Conservation (phyloP, 1,139 yeast species). For the Lodderomyces theae region DNA sequence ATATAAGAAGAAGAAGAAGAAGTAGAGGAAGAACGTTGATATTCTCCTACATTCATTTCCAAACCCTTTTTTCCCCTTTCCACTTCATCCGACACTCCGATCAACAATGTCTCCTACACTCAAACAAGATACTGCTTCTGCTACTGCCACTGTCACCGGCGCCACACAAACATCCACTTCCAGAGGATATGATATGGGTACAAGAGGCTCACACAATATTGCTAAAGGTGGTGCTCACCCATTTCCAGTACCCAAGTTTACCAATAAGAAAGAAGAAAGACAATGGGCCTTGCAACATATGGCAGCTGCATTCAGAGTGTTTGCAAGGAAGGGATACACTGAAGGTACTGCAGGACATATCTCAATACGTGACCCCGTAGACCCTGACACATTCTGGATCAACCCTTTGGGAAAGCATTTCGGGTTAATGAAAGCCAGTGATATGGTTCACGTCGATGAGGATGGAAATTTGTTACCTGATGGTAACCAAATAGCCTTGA, state of each 20-base stretch:
- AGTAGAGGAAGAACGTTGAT: too few species aligned
- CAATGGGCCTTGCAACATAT: constrained; percentile 67
- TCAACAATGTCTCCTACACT: background rate
- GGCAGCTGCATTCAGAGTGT: constrained; percentile 81
- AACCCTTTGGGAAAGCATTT: constrained; percentile 76
- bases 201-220: constrained; percentile 48
- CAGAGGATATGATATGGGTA: constrained; percentile 50
- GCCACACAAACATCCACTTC: constrained; percentile 22
- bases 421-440: constrained; percentile 64
- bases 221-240: constrained; percentile 51
- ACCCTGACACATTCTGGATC: constrained; percentile 70
- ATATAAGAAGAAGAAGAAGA: background rate
- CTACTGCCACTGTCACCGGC: background rate
- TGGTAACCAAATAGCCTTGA: constrained; percentile 64
- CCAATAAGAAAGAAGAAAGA: constrained; percentile 50
- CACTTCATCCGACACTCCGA: background rate
- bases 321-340: constrained; percentile 70
- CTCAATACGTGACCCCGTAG: constrained; percentile 73
- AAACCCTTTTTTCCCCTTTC: background rate
- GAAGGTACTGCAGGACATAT: constrained; percentile 84
- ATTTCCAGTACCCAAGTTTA: constrained; percentile 49
- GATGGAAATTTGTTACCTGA: constrained; percentile 64
- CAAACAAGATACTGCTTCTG: constrained; percentile 1
- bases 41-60: too few species aligned
- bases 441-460: constrained; percentile 75